Base-by-base conservation (phyloP, 441 rosid species). In the Kokia cookei region DNA sequence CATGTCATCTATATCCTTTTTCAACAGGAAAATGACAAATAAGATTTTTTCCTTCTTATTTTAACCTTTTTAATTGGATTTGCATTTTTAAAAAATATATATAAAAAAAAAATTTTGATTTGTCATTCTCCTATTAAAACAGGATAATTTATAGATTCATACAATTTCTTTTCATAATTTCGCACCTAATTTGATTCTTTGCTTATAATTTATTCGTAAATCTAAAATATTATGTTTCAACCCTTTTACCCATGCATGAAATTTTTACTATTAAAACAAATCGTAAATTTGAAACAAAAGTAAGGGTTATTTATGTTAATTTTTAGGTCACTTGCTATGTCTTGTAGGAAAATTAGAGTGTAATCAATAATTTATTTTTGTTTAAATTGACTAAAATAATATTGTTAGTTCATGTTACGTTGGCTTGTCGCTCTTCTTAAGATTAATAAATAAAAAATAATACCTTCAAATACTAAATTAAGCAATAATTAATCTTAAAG, bases 141-240 rank as follows among this genome's bases (percentile, higher is more conserved):
- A 19, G 22, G 22, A 19, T 19, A 19, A 19, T 0, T 19, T 19
- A 19, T 19, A 19, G 22, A 19, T 19, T 19, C 22, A 45, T 45
- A 45, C 50, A 45, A 43, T 45, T 0, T 45, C 9, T 1, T 19
- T 19, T 19, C 22, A 29, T 29, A 29, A 3, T 53, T 53, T 17
- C 14, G 22, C 61, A 73, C 43, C 76, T 77, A 8, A 1, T 24
- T 68, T 70, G 80, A 78, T 80, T 78, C 79, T 69, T 67, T 78
- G 29, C 79, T 57, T n/a, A 4, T 10, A 48, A 5, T 51, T 73
- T 47, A 0, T 26, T 47, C 35, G 4, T 53, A 14, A 13, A 66
- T 47, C 42, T 66, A 13, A 13, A 26, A 9, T 5, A 29, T 27
- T 60, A 29, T 5, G 37, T 32, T 32, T 32, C 37, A 32, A 32